Evolutionary conservation across 2,329 filamentous ascomycete species (phyloP), one percentile per base, ranked within the genome.

Genomic region (Raffaelea arxii): DNA sequence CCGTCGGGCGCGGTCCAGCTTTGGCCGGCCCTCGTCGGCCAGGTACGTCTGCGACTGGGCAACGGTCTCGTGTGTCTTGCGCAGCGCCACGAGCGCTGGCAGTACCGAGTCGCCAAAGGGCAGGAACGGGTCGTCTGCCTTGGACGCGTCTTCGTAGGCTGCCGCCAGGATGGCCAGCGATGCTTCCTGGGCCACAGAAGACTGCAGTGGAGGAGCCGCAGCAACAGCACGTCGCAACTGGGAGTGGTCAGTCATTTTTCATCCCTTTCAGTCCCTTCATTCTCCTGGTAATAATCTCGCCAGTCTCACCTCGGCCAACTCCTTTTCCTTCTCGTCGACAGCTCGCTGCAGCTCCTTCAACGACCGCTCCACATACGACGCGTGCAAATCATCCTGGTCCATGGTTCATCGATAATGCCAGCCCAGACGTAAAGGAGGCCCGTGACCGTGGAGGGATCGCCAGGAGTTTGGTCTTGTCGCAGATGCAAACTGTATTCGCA

Each of bases 41-140:
- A 86, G 70, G 45, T 80, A 80, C 19, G 68, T 65, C 53, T 77
- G 79, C 18, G 80, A 83, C 54, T 86, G 80, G 49, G 71, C 62
- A 42, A 85, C 75, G 16, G 79, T 80, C 47, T 75, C 70, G 48
- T 82, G 74, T 3, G 82, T 80, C 55, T 76, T 79, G 44, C 83
- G 79, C 46, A 88, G 64, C 6, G 86, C 85, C 36, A 92, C 60
- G 4, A 94, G 68, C 6, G 81, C 78, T 4, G 86, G 84, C 6
- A 92, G 63, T 6, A 82, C 70, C 19, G 86, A 91, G 43, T 74
- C 77, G 10, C 77, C 67, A 22, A 72, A 69, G 3, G 86, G 86
- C 21, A 91, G 66, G 54, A 79, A 78, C 9, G 83, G 81, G 44
- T 80, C 72, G 44, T 80, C 72, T 14, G 74, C 70, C 38, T 74